Evolutionary conservation across 768 basidiomycete species (phyloP).

Genomic region (Imleria badia): DNA sequence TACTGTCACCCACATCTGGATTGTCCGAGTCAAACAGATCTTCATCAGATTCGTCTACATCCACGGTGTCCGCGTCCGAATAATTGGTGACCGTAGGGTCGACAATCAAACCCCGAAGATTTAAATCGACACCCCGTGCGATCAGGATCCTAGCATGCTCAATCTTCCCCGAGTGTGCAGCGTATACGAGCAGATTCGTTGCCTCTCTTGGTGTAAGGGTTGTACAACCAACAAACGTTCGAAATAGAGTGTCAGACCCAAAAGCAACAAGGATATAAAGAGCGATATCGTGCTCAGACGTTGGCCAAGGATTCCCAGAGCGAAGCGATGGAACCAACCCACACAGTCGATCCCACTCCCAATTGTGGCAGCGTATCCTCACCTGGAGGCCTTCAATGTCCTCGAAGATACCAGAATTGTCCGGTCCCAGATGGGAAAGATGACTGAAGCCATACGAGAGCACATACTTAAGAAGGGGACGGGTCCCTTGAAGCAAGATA

Average conservation of each 20-base stretch:
- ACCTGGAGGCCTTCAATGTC: neutral
- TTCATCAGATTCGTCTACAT: neutral
- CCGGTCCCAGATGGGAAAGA: neutral
- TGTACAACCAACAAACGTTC: neutral
- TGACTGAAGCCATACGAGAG: constrained; percentile 11
- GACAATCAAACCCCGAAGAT: neutral
- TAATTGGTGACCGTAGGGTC: neutral
- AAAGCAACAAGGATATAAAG: constrained; percentile 9
- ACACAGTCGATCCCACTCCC: constrained; percentile 9
- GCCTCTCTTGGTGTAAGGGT: neutral
- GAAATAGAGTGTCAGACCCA: neutral
- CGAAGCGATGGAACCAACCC: neutral
- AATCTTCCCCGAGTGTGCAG: neutral
- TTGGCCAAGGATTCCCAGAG: constrained; percentile 1
- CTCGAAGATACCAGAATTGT: neutral
- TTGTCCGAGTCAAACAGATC: neutral
- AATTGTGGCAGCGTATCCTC: neutral
- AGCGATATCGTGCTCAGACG: neutral
- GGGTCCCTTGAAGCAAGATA: neutral
- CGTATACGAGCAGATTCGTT: constrained; percentile 10
- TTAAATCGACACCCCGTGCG: neutral
- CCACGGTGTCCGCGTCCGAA: neutral
- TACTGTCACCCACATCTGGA: neutral
- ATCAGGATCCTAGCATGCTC: neutral
- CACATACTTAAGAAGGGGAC: constrained; percentile 9